These are phyloP conservation scores for Mycosphaerelloides madeirae DNA, from an alignment of 2,329 filamentous ascomycete species.

Conservation along the genomic window DNA sequence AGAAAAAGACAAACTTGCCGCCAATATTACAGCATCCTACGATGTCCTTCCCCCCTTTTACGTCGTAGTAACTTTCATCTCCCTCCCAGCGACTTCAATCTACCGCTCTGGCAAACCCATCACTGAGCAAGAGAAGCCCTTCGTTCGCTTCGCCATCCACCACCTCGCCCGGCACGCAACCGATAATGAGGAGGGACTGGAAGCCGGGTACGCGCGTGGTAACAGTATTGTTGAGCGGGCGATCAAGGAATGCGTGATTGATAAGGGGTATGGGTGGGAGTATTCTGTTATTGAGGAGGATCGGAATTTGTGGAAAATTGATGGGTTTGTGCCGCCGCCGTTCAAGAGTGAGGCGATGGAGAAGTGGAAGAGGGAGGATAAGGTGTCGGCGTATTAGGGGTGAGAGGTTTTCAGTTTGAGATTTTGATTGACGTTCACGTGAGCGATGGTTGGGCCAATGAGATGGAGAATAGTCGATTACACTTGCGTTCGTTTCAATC, in stretches of 20 bases:
- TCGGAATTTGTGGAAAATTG: slow-evolving; percentile 42
- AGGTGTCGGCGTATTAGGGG: background rate
- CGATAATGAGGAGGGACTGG: slow-evolving; percentile 15
- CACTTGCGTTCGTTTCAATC: no score
- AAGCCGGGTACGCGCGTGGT: slow-evolving; percentile 15
- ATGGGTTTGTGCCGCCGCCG: slow-evolving; percentile 28
- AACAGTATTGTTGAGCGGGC: slow-evolving; percentile 28
- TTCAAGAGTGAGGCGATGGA: slow-evolving; percentile 31
- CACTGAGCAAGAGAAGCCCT: slow-evolving; percentile 27
- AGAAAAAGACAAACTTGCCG: background rate
- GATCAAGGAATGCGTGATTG: slow-evolving; percentile 39
- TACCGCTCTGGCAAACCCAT: slow-evolving; percentile 31
- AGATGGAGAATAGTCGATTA: no score
- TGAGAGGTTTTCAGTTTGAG: no score
- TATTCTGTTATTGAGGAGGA: slow-evolving; percentile 42
- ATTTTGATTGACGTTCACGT: no score
- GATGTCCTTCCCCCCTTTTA: slow-evolving; percentile 41
- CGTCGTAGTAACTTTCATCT: slow-evolving; percentile 40
- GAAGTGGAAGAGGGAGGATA: slow-evolving; percentile 18
- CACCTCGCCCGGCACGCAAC: slow-evolving; percentile 28
- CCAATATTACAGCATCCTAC: slow-evolving; percentile 27
- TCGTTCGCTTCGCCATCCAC: slow-evolving; percentile 35
- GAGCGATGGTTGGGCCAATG: no score
- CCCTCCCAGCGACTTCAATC: slow-evolving; percentile 22
- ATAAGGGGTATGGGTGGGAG: slow-evolving; percentile 44